Base-by-base conservation (phyloP, 371 early-diverging fungal species). In the Apophysomyces trapeziformis region DNA sequence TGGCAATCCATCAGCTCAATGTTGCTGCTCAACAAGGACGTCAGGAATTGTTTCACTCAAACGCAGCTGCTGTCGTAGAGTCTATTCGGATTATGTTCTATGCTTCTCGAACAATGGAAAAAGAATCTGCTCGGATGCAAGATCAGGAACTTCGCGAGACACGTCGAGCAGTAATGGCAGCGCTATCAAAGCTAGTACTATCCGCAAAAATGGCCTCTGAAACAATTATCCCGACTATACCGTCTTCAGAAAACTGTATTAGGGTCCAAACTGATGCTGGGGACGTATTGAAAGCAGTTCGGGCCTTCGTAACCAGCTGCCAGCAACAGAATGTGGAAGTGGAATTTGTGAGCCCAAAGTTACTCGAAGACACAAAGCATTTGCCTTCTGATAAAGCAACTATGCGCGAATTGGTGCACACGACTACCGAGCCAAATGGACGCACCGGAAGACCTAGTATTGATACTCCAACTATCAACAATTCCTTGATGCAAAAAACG, bases 41-140 rank as follows among this genome's bases (percentile, higher is more conserved):
- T 12, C 68, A 68, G 14, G 54, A 63, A 1, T 14, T 45, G 16
- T 68, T 74, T 45, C 37, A 62, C 9, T 46, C 26, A n/a, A 60
- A 63, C 43, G 57, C 72, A 1, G 57, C 83, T 0, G 70, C 74
- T 16, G 88, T 96, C 9, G 91, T 95, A 7, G 86, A 90, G 39
- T 86, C 94, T n/a, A 91, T 96, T 64, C 89, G 94, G 21, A 84
- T 89, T 26, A 91, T 97, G 91, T 82, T 97, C 57, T 88, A 88
- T 46, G 87, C 93, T 14, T 90, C 93, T 4, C 89, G 91, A 5
- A 87, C 91, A 5, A 81, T 89, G n/a, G 89, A 89, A 36, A 86
- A 86, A 57, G 92, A 93, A 38, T 68, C 75, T 8, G 69, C 86
- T 0, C 85, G 87, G 36, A 84, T 91, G 70, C 85, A 88, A 64